Percentiles rank a stretch among this genome's conserved stretches.
phyloP scores from a whole-genome alignment of 108 stramenopile species.

The Pseudonitzschia multiseries region DNA sequence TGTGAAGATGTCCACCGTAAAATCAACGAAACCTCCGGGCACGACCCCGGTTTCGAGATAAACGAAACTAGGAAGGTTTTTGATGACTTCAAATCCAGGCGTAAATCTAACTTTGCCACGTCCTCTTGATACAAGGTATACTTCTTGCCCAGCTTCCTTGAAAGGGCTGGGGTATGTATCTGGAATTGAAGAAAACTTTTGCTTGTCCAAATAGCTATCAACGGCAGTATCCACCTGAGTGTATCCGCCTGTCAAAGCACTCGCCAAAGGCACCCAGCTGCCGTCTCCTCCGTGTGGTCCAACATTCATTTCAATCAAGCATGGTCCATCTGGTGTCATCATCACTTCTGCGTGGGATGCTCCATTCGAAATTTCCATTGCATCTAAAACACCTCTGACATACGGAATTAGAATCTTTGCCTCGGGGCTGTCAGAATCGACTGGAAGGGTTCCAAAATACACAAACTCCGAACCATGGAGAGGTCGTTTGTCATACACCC shows the following conservation, averaged over 20 bases:
- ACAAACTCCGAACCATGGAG: conserved; percentile 80
- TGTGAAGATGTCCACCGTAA: conserved; percentile 82
- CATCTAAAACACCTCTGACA: conserved; percentile 48
- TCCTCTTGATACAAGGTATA: conserved; percentile 74
- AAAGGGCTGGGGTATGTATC: conserved; percentile 72
- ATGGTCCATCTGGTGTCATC: conserved; percentile 76
- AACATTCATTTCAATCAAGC: conserved; percentile 82
- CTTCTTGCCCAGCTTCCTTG: conserved; percentile 83
- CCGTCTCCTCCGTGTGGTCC: conserved; percentile 93
- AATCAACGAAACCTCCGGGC: conserved; percentile 69
- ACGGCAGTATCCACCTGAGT: conserved; percentile 85
- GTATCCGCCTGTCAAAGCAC: conserved; percentile 73
- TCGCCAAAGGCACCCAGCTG: conserved; percentile 81
- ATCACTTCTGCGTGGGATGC: conserved; percentile 70
- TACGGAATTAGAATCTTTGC: conserved; percentile 59
- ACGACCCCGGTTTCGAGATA: conserved; percentile 80
- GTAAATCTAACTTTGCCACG: conserved; percentile 67
- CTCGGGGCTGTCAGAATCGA: conserved; percentile 47
- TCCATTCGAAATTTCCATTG: conserved; percentile 47
- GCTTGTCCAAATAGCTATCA: conserved; percentile 74
- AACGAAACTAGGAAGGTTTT: conserved; percentile 68
- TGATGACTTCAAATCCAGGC: conserved; percentile 84
- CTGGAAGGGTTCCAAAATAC: conserved; percentile 58
- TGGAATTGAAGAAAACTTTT: conserved; percentile 57
- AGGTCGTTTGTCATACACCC: conserved; percentile 93